A percentile compares a stretch with the other conserved stretches of the same genome.
Conservation (phyloP, 192 early-diverging fungal species). For the Coemansia sp. region DNA sequence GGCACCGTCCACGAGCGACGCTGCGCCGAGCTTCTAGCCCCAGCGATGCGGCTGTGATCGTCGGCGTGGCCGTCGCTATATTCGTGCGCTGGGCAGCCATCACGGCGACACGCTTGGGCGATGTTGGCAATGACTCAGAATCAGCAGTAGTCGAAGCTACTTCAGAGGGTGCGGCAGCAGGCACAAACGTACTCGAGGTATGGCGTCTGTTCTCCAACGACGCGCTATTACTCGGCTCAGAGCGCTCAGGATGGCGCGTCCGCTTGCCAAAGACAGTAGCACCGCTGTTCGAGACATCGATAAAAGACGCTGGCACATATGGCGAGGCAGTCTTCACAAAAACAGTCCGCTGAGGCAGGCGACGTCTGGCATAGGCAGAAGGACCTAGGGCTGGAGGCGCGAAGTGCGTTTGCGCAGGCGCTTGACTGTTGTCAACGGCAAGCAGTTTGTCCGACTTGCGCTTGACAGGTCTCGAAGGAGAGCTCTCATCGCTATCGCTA, state of each 20-base stretch:
- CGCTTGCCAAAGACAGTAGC: constrained; percentile 11
- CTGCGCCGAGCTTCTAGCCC: constrained; percentile 36
- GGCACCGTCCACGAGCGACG: constrained; percentile 10
- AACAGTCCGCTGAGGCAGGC: constrained; percentile 12
- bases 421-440: not conserved
- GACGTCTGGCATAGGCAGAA: not conserved
- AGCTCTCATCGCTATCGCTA: not conserved
- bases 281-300: constrained; percentile 25
- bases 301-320: constrained; percentile 36
- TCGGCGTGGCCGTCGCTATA: constrained; percentile 12
- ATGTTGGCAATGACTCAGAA: not conserved
- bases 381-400: not conserved
- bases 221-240: constrained; percentile 12
- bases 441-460: not conserved
- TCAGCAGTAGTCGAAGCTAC: constrained; percentile 1
- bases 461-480: not conserved
- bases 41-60: constrained; percentile 30
- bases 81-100: not conserved
- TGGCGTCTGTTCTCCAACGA: constrained; percentile 9
- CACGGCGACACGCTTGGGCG: not conserved
- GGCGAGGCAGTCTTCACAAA: constrained; percentile 3
- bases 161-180: constrained; percentile 2
- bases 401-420: not conserved
- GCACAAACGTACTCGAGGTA: not conserved
- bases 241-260: constrained; percentile 4